These are phyloP conservation scores for Sordaria brevicollis DNA, from an alignment of 495 filamentous ascomycete genomes.

Conservation along the genomic window DNA sequence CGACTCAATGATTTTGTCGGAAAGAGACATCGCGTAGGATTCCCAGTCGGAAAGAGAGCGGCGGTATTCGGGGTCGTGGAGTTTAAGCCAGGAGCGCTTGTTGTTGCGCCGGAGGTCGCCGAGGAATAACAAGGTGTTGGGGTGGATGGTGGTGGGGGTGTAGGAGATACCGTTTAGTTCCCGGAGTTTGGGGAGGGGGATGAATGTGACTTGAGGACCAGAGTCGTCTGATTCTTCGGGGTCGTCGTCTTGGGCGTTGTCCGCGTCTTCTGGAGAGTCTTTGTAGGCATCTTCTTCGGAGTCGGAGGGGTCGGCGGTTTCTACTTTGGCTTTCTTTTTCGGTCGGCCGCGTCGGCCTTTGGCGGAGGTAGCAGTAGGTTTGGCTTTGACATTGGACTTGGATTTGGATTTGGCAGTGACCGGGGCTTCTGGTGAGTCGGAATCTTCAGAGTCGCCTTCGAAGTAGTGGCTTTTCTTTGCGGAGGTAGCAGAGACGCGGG, in stretches of 20 bases:
- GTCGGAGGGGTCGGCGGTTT: not conserved
- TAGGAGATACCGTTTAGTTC: constrained; percentile 57
- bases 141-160: constrained; percentile 58
- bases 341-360: not conserved
- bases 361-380: not conserved
- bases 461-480: not conserved
- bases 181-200: constrained; percentile 59
- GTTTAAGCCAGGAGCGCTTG: constrained; percentile 73
- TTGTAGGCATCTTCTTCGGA: constrained; percentile 14
- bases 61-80: constrained; percentile 67
- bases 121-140: constrained; percentile 73
- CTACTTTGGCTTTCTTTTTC: not conserved
- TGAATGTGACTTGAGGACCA: constrained; percentile 39
- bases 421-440: not conserved
- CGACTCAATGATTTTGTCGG: constrained; percentile 51
- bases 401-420: constrained; percentile 5
- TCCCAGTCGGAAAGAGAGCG: constrained; percentile 69
- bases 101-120: constrained; percentile 66
- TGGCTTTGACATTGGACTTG: constrained; percentile 10
- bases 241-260: constrained; percentile 6
- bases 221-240: constrained; percentile 19
- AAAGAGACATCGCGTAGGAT: constrained; percentile 58
- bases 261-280: constrained; percentile 5
- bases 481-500: not conserved
- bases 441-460: not conserved